Evolutionary conservation across 306 rosid genomes (phyloP).

Genomic region (Trifolium fragiferum): DNA sequence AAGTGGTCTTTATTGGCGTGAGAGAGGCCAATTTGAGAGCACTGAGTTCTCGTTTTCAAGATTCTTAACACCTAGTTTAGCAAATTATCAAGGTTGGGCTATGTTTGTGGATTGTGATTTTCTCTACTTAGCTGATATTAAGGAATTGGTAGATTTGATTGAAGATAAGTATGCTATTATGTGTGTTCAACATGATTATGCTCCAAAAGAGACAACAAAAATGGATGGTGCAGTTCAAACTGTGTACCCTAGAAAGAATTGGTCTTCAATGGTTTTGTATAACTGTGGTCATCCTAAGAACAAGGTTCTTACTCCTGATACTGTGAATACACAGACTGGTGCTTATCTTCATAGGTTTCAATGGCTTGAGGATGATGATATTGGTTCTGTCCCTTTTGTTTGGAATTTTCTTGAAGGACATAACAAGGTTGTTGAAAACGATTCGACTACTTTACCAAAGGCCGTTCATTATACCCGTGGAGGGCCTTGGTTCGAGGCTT

Average conservation of each 20-base stretch:
- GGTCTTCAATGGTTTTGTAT: conserved; percentile 82
- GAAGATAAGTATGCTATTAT: conserved; percentile 62
- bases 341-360: conserved; percentile 79
- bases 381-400: conserved; percentile 70
- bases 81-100: conserved; percentile 71
- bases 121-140: conserved; percentile 63
- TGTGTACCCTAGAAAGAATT: conserved; percentile 74
- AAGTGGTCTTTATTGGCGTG: conserved; percentile 65
- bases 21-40: conserved; percentile 70
- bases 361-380: conserved; percentile 74
- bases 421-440: conserved; percentile 58
- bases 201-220: conserved; percentile 73
- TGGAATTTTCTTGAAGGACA: conserved; percentile 84
- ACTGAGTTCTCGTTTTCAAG: conserved; percentile 75
- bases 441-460: conserved; percentile 58
- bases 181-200: conserved; percentile 77
- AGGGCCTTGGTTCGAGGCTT: conserved; percentile 82
- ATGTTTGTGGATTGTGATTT: conserved; percentile 83
- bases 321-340: conserved; percentile 67
- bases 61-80: conserved; percentile 66
- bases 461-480: conserved; percentile 77
- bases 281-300: conserved; percentile 74
- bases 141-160: conserved; percentile 61
- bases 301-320: conserved; percentile 55
- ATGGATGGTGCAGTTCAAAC: conserved; percentile 84